These are phyloP conservation scores for Lipomyces chichibuensis DNA, from an alignment of 805 yeast species.

Conservation along the genomic window DNA sequence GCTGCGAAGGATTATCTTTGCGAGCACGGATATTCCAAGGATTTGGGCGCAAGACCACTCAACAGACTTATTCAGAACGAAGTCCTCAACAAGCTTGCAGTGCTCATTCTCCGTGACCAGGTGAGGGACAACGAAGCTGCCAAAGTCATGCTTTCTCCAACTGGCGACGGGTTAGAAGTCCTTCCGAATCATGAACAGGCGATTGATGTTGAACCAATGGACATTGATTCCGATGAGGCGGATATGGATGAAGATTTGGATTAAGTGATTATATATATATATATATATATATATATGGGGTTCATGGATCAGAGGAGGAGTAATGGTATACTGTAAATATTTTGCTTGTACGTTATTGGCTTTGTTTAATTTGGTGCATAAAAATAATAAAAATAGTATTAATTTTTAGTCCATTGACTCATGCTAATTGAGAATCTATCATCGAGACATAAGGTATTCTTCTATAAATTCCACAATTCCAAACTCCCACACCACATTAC, in stretches of 20 bases:
- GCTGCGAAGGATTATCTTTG: slow-evolving; percentile 82
- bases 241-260: slow-evolving; percentile 35
- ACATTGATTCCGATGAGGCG: slow-evolving; percentile 39
- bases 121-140: slow-evolving; percentile 86
- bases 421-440: neutral
- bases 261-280: neutral
- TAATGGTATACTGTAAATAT: neutral
- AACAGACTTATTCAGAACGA: slow-evolving; percentile 84
- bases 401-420: neutral
- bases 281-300: neutral
- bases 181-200: slow-evolving; percentile 76
- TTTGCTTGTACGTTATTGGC: neutral
- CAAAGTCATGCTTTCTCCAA: slow-evolving; percentile 56
- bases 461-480: no score
- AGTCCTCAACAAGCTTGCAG: slow-evolving; percentile 83
- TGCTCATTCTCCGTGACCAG: slow-evolving; percentile 84
- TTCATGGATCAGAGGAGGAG: neutral
- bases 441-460: neutral
- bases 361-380: neutral
- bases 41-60: slow-evolving; percentile 96
- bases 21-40: slow-evolving; percentile 84
- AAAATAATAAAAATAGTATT: neutral
- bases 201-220: slow-evolving; percentile 41
- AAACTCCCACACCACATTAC: neutral
- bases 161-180: slow-evolving; percentile 71